phyloP scores from a whole-genome alignment of 768 basidiomycete genomes.

The Suillus subaureus region DNA sequence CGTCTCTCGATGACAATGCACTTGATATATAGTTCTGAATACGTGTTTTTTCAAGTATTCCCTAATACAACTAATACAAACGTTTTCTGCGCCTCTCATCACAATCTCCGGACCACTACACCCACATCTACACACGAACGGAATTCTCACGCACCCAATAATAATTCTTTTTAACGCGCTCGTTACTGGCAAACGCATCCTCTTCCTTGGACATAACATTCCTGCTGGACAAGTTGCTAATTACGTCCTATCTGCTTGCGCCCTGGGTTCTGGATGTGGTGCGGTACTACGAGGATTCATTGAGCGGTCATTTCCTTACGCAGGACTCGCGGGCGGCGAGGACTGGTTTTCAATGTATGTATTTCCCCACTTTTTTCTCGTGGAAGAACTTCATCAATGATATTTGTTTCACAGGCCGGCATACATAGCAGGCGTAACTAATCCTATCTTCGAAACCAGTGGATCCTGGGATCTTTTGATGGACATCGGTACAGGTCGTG shows the following conservation, averaged over 20 bases:
- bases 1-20: constrained; percentile 33
- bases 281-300: constrained; percentile 82
- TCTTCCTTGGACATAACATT: constrained; percentile 89
- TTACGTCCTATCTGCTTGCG: constrained; percentile 93
- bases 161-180: constrained; percentile 96
- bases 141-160: constrained; percentile 88
- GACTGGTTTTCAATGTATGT: constrained; percentile 89
- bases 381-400: not conserved
- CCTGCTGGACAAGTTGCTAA: constrained; percentile 90
- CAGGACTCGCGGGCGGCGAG: constrained; percentile 84
- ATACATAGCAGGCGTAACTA: constrained; percentile 96
- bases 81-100: constrained; percentile 65
- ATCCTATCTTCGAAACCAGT: constrained; percentile 91
- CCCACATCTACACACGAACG: constrained; percentile 93
- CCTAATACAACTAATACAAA: constrained; percentile 85
- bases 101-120: constrained; percentile 75
- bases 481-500: constrained; percentile 84
- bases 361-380: constrained; percentile 4
- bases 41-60: constrained; percentile 66
- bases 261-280: constrained; percentile 90
- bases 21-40: constrained; percentile 14
- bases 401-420: constrained; percentile 59
- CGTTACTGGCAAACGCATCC: constrained; percentile 92
- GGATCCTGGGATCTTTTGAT: constrained; percentile 92
- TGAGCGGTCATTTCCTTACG: constrained; percentile 93